Evolutionary conservation across 768 basidiomycete genomes (phyloP).

Genomic region (Strobilomyces confusus): DNA sequence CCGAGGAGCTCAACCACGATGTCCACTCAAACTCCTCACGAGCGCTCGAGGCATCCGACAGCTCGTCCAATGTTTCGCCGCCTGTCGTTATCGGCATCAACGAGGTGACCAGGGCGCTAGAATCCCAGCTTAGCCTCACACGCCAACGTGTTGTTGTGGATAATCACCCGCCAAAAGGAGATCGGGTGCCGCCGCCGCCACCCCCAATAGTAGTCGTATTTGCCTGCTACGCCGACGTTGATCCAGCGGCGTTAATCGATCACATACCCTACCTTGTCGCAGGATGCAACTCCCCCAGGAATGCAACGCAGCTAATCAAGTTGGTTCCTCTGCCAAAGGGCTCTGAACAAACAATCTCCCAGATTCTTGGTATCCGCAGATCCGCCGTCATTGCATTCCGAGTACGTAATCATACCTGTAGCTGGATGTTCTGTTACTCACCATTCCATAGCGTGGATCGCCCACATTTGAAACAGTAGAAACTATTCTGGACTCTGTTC

Average conservation of each 20-base stretch:
- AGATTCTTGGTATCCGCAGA: slow-evolving; percentile 60
- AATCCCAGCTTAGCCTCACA: slow-evolving; percentile 44
- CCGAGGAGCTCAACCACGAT: slow-evolving; percentile 2
- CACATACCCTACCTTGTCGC: slow-evolving; percentile 79
- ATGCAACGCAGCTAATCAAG: slow-evolving; percentile 38
- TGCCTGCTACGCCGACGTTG: slow-evolving; percentile 70
- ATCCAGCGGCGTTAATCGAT: slow-evolving; percentile 65
- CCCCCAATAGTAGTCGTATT: slow-evolving; percentile 45
- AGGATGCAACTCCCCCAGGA: slow-evolving; percentile 54
- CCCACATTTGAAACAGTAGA: slow-evolving; percentile 36
- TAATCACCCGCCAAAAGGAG: not conserved
- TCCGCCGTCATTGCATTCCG: slow-evolving; percentile 64
- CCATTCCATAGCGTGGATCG: slow-evolving; percentile 35
- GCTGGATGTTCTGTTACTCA: slow-evolving; percentile 4
- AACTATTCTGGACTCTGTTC: slow-evolving; percentile 46
- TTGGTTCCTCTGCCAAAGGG: slow-evolving; percentile 65
- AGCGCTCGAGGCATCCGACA: not conserved
- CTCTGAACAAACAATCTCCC: slow-evolving; percentile 58
- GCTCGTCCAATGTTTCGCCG: slow-evolving; percentile 1
- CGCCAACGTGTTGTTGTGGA: slow-evolving; percentile 16
- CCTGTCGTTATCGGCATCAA: slow-evolving; percentile 73
- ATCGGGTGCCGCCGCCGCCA: not conserved
- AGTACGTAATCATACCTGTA: slow-evolving; percentile 40
- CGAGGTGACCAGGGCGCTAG: slow-evolving; percentile 69
- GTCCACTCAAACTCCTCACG: not conserved